phyloP scores from a whole-genome alignment of 371 early-diverging fungal species.

The Amoeboaphelidium occidentale region DNA sequence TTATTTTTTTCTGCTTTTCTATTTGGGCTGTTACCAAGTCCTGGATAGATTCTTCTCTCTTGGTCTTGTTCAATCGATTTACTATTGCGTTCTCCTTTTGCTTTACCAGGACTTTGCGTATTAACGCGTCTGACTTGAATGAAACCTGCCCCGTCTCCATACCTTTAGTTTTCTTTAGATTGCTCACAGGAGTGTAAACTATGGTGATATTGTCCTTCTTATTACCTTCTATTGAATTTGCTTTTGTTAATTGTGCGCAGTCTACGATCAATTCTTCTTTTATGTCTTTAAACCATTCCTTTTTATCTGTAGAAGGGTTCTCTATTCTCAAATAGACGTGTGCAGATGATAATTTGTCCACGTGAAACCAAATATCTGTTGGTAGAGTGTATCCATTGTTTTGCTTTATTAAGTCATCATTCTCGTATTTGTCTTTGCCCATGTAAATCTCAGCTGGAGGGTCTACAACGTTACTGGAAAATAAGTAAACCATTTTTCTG shows the following conservation, averaged over 20 bases:
- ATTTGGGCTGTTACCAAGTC: background rate
- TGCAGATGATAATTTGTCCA: constrained; percentile 83
- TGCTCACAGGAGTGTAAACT: constrained; percentile 57
- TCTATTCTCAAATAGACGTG: constrained; percentile 77
- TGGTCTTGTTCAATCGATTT: too few relatives aligned
- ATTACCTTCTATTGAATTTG: constrained; percentile 80
- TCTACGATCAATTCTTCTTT: constrained; percentile 46
- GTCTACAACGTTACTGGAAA: too few relatives aligned
- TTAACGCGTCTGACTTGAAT: too few relatives aligned
- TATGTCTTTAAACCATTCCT: constrained; percentile 32
- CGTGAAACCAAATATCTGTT: constrained; percentile 49
- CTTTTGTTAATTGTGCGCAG: constrained; percentile 78
- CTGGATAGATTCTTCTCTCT: background rate
- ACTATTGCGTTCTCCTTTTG: too few relatives aligned
- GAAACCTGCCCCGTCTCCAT: constrained; percentile 90
- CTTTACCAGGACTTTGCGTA: too few relatives aligned
- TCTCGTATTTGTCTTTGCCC: constrained; percentile 93
- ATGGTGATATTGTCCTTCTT: constrained; percentile 52
- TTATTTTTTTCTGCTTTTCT: background rate
- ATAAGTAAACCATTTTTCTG: too few relatives aligned
- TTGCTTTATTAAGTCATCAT: too few relatives aligned
- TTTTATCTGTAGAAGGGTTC: constrained; percentile 21
- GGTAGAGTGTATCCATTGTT: too few relatives aligned
- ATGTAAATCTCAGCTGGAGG: constrained; percentile 71
- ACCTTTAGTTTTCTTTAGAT: constrained; percentile 31